A percentile compares a stretch with the other conserved stretches of the same genome.
phyloP scores from a whole-genome alignment of 176 grass and related monocot species.

The Phyllostachys edulis region DNA sequence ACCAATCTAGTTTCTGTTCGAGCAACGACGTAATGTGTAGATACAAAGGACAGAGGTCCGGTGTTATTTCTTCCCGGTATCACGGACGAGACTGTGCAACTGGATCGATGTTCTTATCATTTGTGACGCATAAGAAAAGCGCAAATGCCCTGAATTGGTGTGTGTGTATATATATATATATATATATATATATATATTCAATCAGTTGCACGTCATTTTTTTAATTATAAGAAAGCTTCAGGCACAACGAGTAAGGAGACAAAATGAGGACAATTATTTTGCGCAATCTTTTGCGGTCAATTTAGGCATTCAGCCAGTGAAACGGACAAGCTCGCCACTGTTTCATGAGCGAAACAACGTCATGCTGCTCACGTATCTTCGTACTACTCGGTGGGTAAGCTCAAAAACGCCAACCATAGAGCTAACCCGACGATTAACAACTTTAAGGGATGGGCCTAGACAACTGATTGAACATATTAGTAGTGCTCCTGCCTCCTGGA shows the following conservation, averaged over 20 bases:
- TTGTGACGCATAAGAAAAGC: background rate
- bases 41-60: background rate
- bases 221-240: too few relatives aligned
- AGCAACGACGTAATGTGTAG: background rate
- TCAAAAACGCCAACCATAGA: background rate
- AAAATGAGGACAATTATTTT: background rate
- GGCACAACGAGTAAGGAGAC: too few relatives aligned
- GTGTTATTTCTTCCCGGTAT: background rate
- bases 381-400: background rate
- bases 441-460: background rate
- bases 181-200: background rate
- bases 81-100: background rate
- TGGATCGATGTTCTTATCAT: background rate
- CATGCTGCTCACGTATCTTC: slow-evolving; percentile 25
- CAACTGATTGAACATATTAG: background rate
- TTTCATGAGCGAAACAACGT: background rate
- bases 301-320: background rate
- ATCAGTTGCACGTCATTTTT: too few relatives aligned
- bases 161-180: too few relatives aligned
- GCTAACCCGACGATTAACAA: slow-evolving; percentile 17
- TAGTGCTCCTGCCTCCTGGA: background rate
- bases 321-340: background rate
- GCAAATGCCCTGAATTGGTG: background rate
- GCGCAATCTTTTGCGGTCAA: background rate
- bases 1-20: background rate